Percentiles rank a stretch among this genome's conserved stretches.
Conservation (phyloP, 345 rosid species). For the Syzygium grande region DNA sequence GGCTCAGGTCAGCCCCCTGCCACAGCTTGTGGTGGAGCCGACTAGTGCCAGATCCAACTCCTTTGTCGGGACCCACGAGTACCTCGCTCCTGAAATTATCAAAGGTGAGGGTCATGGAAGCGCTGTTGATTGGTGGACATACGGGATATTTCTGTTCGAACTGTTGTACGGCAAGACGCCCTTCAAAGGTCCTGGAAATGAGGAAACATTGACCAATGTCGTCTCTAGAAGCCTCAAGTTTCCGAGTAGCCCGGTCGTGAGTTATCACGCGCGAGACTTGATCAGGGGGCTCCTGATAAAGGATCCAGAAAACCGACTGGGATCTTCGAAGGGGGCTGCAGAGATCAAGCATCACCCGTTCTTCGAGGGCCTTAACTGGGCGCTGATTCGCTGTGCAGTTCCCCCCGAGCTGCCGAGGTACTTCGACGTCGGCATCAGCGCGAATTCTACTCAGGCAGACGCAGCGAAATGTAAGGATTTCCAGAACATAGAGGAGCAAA, state of each 20-base stretch:
- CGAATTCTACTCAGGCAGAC: slow-evolving; percentile 15
- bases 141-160: slow-evolving; percentile 69
- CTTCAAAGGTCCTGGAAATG: slow-evolving; percentile 61
- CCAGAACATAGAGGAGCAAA: slow-evolving; percentile 22
- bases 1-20: slow-evolving; percentile 51
- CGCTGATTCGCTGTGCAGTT: slow-evolving; percentile 54
- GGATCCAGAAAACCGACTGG: slow-evolving; percentile 60
- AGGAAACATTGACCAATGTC: slow-evolving; percentile 60
- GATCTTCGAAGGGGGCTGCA: slow-evolving; percentile 62
- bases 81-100: slow-evolving; percentile 78
- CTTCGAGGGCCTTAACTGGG: slow-evolving; percentile 81
- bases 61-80: slow-evolving; percentile 75
- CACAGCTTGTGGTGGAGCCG: slow-evolving; percentile 78
- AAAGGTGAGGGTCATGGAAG: slow-evolving; percentile 78
- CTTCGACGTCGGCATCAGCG: slow-evolving; percentile 11
- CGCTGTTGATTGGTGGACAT: slow-evolving; percentile 86
- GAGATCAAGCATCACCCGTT: slow-evolving; percentile 72
- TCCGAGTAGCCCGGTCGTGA: slow-evolving; percentile 44
- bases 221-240: slow-evolving; percentile 56
- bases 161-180: slow-evolving; percentile 64
- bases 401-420: slow-evolving; percentile 60
- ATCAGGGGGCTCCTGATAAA: slow-evolving; percentile 57
- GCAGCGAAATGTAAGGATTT: slow-evolving; percentile 16
- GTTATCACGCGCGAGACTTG: slow-evolving; percentile 61
- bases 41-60: slow-evolving; percentile 72